These are phyloP conservation scores for Thozetella sp. DNA, from an alignment of 495 filamentous ascomycete genomes.

Conservation along the genomic window DNA sequence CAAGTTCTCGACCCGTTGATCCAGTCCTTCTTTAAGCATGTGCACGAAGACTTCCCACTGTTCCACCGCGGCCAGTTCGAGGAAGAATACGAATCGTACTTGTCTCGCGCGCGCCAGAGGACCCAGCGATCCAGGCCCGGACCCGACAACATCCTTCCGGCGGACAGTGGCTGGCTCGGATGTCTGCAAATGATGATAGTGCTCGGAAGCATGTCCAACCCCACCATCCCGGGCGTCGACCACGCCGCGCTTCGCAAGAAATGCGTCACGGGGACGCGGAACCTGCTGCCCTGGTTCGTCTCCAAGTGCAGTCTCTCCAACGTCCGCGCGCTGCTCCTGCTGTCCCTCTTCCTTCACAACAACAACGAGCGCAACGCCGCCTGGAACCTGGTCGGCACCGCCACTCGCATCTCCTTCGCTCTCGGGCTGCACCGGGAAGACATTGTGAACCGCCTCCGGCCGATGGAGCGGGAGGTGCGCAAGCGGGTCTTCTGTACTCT, in stretches of 20 bases:
- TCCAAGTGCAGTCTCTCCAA: conserved; percentile 41
- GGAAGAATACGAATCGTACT: conserved; percentile 36
- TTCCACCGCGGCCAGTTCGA: conserved; percentile 46
- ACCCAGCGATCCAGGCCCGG: not conserved
- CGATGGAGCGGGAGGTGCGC: conserved; percentile 37
- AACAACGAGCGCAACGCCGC: conserved; percentile 39
- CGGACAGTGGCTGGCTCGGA: conserved; percentile 39
- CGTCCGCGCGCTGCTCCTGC: conserved; percentile 46
- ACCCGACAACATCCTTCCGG: not conserved
- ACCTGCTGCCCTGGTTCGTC: conserved; percentile 26
- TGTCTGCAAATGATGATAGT: conserved; percentile 47
- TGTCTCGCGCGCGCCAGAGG: conserved; percentile 20
- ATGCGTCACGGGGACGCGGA: conserved; percentile 33
- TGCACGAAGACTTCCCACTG: conserved; percentile 44
- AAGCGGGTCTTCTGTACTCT: conserved; percentile 52
- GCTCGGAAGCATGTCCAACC: conserved; percentile 20
- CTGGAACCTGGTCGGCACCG: conserved; percentile 45
- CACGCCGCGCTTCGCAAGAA: conserved; percentile 22
- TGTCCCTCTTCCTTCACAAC: conserved; percentile 47
- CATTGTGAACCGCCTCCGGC: conserved; percentile 30
- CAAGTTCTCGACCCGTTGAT: conserved; percentile 36
- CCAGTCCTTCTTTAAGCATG: conserved; percentile 37
- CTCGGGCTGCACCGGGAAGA: conserved; percentile 50
- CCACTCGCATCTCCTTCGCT: conserved; percentile 42
- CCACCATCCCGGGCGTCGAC: not conserved